phyloP scores from a whole-genome alignment of 495 filamentous ascomycete species.

The Penicillium chermesinum region DNA sequence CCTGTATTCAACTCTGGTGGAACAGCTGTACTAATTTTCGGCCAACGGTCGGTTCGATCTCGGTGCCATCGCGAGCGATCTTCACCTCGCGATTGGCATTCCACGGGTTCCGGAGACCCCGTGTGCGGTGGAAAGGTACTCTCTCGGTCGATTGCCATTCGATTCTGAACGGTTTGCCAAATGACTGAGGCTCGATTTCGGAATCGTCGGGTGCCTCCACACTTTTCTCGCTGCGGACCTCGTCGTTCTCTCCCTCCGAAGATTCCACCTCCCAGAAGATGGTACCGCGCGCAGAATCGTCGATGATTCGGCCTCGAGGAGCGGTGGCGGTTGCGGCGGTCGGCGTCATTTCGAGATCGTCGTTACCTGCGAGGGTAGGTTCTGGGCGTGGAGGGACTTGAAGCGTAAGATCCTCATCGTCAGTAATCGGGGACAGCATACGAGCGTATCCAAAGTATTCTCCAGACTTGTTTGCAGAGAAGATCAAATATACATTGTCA shows the following conservation, averaged over 20 bases:
- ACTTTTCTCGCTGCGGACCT: slow-evolving; percentile 29
- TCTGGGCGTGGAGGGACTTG: slow-evolving; percentile 41
- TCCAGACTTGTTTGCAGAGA: slow-evolving; percentile 96
- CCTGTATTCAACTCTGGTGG: slow-evolving; percentile 40
- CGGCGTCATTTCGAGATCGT: slow-evolving; percentile 57
- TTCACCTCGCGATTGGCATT: slow-evolving; percentile 96
- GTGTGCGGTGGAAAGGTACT: slow-evolving; percentile 85
- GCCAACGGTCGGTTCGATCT: slow-evolving; percentile 81
- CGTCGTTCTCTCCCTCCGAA: slow-evolving; percentile 44
- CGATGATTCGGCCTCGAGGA: slow-evolving; percentile 83
- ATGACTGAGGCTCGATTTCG: slow-evolving; percentile 52
- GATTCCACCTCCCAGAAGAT: slow-evolving; percentile 94
- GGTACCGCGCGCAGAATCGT: slow-evolving; percentile 86
- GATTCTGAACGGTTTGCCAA: slow-evolving; percentile 89
- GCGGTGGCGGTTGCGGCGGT: slow-evolving; percentile 77
- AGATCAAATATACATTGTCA: slow-evolving; percentile 91
- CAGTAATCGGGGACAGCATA: slow-evolving; percentile 81
- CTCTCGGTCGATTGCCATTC: slow-evolving; percentile 85
- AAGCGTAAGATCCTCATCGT: slow-evolving; percentile 64
- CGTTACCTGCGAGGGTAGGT: slow-evolving; percentile 55
- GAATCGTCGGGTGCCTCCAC: slow-evolving; percentile 36
- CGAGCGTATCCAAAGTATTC: slow-evolving; percentile 96
- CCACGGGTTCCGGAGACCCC: slow-evolving; percentile 91
- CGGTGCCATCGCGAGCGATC: slow-evolving; percentile 92
- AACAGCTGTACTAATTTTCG: slow-evolving; percentile 75